Conservation (phyloP, 352 stramenopile genomes). For the Globisporangium spiculum region DNA sequence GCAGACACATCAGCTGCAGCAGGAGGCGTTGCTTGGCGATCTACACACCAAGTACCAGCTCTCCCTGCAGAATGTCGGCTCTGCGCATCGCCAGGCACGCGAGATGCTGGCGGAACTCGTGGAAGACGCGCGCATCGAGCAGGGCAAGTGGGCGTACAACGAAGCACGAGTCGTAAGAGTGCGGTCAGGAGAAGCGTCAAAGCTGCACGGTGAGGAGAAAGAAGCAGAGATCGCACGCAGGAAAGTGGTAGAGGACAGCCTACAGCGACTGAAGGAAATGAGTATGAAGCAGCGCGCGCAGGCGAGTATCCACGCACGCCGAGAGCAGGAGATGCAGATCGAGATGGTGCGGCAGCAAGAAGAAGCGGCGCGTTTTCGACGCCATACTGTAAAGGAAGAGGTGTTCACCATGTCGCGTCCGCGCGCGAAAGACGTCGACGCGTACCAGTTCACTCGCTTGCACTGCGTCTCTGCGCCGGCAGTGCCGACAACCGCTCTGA, state of each 20-base stretch:
- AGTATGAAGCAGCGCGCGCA: conserved; percentile 39
- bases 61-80: conserved; percentile 61
- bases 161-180: conserved; percentile 24
- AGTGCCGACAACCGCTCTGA: background rate
- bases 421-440: conserved; percentile 35
- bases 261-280: conserved; percentile 38
- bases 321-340: conserved; percentile 32
- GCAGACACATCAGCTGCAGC: conserved; percentile 25
- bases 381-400: conserved; percentile 29
- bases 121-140: conserved; percentile 46
- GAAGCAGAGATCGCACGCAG: conserved; percentile 23
- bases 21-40: conserved; percentile 40
- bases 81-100: conserved; percentile 56
- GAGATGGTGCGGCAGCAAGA: conserved; percentile 26
- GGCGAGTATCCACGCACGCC: conserved; percentile 34
- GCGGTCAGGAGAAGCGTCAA: conserved; percentile 33
- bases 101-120: conserved; percentile 54
- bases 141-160: conserved; percentile 59
- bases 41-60: conserved; percentile 50
- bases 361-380: conserved; percentile 26
- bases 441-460: conserved; percentile 55
- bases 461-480: conserved; percentile 33
- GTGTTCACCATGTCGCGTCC: conserved; percentile 40
- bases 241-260: conserved; percentile 41
- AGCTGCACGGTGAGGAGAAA: conserved; percentile 26